These are phyloP conservation scores for Xanthoconium stramineum DNA, from an alignment of 768 basidiomycete species.

Conservation along the genomic window DNA sequence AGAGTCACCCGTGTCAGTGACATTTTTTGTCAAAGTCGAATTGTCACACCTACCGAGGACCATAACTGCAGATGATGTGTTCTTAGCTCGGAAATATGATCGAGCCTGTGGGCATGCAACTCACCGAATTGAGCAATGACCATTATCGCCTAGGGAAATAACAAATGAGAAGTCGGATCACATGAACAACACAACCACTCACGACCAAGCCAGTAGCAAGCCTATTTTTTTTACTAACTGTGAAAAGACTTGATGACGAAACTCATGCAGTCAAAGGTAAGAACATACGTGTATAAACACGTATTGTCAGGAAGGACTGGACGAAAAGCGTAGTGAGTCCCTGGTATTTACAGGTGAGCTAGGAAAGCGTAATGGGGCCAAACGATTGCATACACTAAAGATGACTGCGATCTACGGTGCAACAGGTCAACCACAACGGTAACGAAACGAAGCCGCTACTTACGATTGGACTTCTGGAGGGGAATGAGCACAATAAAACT, in stretches of 20 bases:
- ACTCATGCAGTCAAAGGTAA: background rate
- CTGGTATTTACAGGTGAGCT: slow-evolving; percentile 8
- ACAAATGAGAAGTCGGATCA: background rate
- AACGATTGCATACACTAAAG: slow-evolving; percentile 22
- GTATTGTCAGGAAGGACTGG: slow-evolving; percentile 51
- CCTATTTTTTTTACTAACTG: slow-evolving; percentile 49
- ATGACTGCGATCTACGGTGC: slow-evolving; percentile 41
- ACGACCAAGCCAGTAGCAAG: slow-evolving; percentile 33
- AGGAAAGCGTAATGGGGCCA: background rate
- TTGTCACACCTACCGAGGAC: slow-evolving; percentile 35
- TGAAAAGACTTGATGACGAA: background rate
- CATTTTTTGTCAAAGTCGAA: background rate
- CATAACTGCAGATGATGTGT: slow-evolving; percentile 16
- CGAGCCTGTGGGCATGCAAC: background rate
- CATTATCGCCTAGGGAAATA: slow-evolving; percentile 16
- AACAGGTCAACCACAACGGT: slow-evolving; percentile 4
- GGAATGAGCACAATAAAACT: background rate
- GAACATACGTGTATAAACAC: slow-evolving; percentile 43
- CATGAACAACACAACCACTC: background rate
- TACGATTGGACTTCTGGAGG: slow-evolving; percentile 21
- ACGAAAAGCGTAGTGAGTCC: slow-evolving; percentile 48
- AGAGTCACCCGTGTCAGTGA: slow-evolving; percentile 1
- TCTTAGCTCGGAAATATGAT: background rate
- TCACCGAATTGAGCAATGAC: slow-evolving; percentile 40
- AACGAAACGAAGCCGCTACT: background rate